Conservation (phyloP, 495 filamentous ascomycete genomes). For the Podospora pseudoanserina region DNA sequence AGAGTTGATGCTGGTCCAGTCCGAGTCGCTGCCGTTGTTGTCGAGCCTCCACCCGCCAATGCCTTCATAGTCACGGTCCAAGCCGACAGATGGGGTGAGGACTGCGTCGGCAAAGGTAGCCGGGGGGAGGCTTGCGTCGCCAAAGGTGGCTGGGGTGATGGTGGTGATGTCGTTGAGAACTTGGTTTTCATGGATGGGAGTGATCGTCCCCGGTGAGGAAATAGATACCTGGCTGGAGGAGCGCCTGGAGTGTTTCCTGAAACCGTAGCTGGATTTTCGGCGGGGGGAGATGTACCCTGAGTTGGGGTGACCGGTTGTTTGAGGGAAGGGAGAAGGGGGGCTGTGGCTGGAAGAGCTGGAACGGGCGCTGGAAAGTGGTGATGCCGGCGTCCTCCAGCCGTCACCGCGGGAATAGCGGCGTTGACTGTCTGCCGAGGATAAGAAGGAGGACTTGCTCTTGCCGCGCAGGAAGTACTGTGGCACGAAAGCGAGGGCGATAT, state of each 20-base stretch:
- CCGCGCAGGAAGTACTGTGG: conserved; percentile 53
- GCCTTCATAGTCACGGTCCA: conserved; percentile 77
- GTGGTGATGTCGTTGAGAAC: conserved; percentile 4
- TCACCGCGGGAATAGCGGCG: conserved; percentile 7
- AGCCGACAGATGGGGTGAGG: conserved; percentile 39
- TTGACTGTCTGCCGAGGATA: neutral
- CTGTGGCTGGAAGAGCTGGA: conserved; percentile 15
- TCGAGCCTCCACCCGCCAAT: conserved; percentile 72
- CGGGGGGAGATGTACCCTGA: conserved; percentile 9
- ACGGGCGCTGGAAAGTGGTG: conserved; percentile 2
- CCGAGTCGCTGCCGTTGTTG: conserved; percentile 55
- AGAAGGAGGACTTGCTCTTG: conserved; percentile 8
- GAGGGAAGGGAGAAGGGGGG: conserved; percentile 16
- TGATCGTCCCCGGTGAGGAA: conserved; percentile 31
- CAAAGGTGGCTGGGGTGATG: neutral
- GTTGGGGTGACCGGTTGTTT: conserved; percentile 12
- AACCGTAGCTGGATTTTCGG: conserved; percentile 31
- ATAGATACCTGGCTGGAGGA: conserved; percentile 33
- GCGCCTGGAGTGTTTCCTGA: conserved; percentile 35
- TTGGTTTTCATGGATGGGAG: conserved; percentile 29
- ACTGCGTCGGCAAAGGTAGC: conserved; percentile 25
- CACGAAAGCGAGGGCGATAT: conserved; percentile 59
- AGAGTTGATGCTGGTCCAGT: conserved; percentile 73
- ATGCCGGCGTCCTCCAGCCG: neutral
- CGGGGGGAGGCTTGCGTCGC: conserved; percentile 25